Conservation (phyloP, 176 grass and related monocot genomes). For the Oryza meyeriana region DNA sequence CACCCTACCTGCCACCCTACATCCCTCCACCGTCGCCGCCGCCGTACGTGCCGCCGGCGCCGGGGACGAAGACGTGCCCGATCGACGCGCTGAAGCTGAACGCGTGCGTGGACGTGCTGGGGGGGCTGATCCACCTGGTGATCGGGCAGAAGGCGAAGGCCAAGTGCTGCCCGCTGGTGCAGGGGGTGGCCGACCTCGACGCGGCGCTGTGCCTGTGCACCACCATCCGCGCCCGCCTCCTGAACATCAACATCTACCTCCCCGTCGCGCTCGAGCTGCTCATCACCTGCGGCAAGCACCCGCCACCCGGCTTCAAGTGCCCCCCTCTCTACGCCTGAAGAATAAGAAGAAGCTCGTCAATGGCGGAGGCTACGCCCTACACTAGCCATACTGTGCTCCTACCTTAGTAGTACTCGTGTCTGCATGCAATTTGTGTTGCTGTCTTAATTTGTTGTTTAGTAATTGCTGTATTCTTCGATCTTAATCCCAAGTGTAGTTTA, state of each 20-base stretch:
- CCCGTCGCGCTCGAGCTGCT: slow-evolving; percentile 72
- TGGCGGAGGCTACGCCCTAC: too few relatives aligned
- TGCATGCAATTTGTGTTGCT: too few relatives aligned
- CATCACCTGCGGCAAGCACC: slow-evolving; percentile 70
- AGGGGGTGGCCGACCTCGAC: slow-evolving; percentile 74
- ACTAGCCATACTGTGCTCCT: too few relatives aligned
- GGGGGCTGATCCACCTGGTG: slow-evolving; percentile 69
- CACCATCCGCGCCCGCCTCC: slow-evolving; percentile 50
- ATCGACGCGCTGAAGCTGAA: slow-evolving; percentile 71
- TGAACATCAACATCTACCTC: slow-evolving; percentile 68
- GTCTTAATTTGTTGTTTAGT: too few relatives aligned
- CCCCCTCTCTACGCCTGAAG: slow-evolving; percentile 37
- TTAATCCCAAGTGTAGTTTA: too few relatives aligned
- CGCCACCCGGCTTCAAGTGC: slow-evolving; percentile 56
- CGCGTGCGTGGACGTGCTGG: slow-evolving; percentile 76
- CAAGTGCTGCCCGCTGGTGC: slow-evolving; percentile 68
- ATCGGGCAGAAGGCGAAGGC: slow-evolving; percentile 49
- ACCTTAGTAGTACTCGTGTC: too few relatives aligned
- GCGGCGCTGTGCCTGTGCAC: slow-evolving; percentile 88
- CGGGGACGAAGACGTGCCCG: slow-evolving; percentile 42
- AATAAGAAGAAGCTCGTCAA: neutral
- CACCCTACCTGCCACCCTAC: neutral
- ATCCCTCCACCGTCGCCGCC: neutral
- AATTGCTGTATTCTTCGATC: too few relatives aligned
- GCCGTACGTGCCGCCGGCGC: too few relatives aligned